Conservation (phyloP, 2,329 filamentous ascomycete species). For the Neurospora sp. region DNA sequence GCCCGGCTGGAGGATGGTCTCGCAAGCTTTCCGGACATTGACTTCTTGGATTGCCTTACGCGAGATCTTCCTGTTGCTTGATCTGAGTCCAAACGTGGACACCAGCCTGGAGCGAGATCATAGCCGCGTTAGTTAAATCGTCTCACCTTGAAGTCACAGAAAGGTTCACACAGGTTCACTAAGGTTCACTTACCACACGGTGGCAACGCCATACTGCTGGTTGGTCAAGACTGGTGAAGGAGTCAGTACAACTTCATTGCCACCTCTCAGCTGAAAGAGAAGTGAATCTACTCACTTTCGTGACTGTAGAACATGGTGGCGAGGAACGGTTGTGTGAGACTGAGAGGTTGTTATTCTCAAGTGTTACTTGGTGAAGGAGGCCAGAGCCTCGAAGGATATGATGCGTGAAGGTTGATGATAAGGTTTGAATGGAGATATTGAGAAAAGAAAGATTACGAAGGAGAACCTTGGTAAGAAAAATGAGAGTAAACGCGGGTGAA, state of each 20-base stretch:
- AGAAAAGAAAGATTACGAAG: background rate
- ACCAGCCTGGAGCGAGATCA: constrained; percentile 56
- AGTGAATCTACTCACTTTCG: constrained; percentile 56
- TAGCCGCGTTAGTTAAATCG: background rate
- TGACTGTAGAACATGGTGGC: constrained; percentile 84
- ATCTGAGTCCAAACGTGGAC: constrained; percentile 72
- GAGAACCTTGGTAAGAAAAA: background rate
- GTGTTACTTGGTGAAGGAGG: background rate
- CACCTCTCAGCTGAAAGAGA: background rate
- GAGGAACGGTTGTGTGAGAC: background rate
- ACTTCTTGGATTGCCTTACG: constrained; percentile 84
- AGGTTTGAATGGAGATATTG: background rate
- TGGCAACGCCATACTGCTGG: constrained; percentile 83
- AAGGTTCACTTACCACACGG: constrained; percentile 62
- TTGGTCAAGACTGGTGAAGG: constrained; percentile 58
- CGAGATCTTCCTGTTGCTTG: constrained; percentile 61
- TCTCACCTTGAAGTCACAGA: background rate
- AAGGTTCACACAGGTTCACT: background rate
- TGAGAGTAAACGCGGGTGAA: background rate
- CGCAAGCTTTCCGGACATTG: constrained; percentile 75
- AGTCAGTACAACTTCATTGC: constrained; percentile 17
- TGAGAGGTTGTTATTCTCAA: background rate
- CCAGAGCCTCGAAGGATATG: background rate
- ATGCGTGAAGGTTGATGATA: background rate
- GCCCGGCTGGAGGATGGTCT: constrained; percentile 70